Evolutionary conservation across 352 stramenopile species (phyloP).

Genomic region (Phytophthora constricta): DNA sequence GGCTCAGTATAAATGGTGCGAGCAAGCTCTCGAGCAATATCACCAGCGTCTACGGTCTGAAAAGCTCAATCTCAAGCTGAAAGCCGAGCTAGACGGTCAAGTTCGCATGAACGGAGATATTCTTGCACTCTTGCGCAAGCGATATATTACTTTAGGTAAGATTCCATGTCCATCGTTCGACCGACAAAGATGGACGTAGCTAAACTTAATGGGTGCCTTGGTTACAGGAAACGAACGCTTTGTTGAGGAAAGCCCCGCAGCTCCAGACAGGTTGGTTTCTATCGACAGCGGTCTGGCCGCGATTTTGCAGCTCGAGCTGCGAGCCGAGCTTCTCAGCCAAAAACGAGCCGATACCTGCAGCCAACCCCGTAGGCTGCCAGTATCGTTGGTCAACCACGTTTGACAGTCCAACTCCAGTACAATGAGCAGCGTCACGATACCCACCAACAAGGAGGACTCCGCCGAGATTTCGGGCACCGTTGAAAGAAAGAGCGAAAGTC

Average conservation of each 20-base stretch:
- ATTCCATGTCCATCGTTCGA: background rate
- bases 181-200: background rate
- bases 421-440: no score
- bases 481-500: no score
- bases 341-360: background rate
- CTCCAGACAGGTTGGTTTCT: background rate
- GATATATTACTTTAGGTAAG: background rate
- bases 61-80: slow-evolving; percentile 26
- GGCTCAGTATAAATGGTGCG: background rate
- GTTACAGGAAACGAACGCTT: background rate
- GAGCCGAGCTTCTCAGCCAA: background rate
- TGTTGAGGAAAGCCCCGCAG: background rate
- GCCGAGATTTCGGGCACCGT: no score
- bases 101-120: slow-evolving; percentile 7
- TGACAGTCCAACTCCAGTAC: no score
- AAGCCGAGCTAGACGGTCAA: slow-evolving; percentile 20
- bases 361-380: no score
- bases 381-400: no score
- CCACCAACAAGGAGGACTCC: no score
- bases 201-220: background rate
- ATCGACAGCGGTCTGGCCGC: background rate
- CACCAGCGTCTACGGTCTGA: slow-evolving; percentile 22
- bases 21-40: slow-evolving; percentile 25
- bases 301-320: background rate
- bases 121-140: slow-evolving; percentile 6